Evolutionary conservation across 129 eudicot species (phyloP).

Genomic region (Centaurea solstitialis): DNA sequence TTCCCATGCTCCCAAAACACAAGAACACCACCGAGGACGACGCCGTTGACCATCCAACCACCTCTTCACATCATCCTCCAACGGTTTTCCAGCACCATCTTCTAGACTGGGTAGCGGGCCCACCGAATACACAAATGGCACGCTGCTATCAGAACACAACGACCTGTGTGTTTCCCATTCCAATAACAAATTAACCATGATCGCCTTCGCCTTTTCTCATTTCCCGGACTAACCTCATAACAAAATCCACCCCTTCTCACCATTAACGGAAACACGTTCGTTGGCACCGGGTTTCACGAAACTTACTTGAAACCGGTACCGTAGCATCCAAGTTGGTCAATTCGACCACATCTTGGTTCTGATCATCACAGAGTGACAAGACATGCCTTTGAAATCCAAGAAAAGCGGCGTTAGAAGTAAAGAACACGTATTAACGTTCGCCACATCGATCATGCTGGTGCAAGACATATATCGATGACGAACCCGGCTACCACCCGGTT

Average conservation of each 20-base stretch:
- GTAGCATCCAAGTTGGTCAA: constrained; percentile 2
- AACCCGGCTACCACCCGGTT: constrained; percentile 25
- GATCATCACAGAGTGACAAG: constrained; percentile 7
- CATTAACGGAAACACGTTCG: constrained; percentile 21
- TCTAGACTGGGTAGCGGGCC: constrained; percentile 27
- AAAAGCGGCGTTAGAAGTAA: constrained; percentile 35
- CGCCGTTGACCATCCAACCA: constrained; percentile 36
- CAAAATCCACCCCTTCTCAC: not conserved
- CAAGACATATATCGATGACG: constrained; percentile 37
- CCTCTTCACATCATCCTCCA: not conserved
- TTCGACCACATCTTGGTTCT: not conserved
- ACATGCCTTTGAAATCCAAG: constrained; percentile 13
- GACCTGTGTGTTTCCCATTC: constrained; percentile 17
- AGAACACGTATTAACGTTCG: constrained; percentile 38
- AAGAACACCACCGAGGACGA: constrained; percentile 7
- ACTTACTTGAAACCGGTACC: constrained; percentile 20
- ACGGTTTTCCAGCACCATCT: not conserved
- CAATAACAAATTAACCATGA: constrained; percentile 16
- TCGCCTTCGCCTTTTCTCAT: constrained; percentile 26
- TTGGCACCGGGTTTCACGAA: constrained; percentile 23
- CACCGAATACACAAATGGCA: constrained; percentile 17
- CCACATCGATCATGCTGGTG: constrained; percentile 35
- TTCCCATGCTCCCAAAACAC: no score
- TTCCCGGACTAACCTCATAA: not conserved
- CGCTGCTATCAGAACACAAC: not conserved